Evolutionary conservation across 1,139 yeast genomes (phyloP), one percentile per base, ranked within the genome.

Genomic region (Pichiaceae sp.): DNA sequence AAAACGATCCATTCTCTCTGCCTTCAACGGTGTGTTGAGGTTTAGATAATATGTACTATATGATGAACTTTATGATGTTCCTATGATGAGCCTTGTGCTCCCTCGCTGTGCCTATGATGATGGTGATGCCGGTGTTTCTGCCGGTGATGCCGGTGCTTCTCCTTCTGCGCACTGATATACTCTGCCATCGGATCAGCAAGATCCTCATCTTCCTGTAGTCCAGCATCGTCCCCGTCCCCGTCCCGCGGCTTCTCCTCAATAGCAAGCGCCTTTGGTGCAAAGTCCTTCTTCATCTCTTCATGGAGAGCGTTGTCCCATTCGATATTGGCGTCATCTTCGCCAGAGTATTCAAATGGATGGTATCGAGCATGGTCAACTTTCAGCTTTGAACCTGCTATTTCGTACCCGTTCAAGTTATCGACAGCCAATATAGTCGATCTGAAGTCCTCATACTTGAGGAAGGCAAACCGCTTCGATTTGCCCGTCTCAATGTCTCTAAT

Each of bases 351-450:
- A 32, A 47, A 48, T 2, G 78, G 68, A 42, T 68, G 68, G 54
- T 73, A 86, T 46, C 75, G 68, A 12, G 82, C 74, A 62, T 87
- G 96, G 52, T 87, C 95, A 3, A 87, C 94, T 40, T 73, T 64
- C 9, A 87, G 57, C 1, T 31, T 35, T 15, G 35, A 33, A 17
- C 40, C 42, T 1, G 47, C 42, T 0, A 87, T 53, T 37, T 65
- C 68, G 3, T 75, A 63, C 1, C 96, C 95, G 54, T 84, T 83
- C 45, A 89, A 64, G 53, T 91, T 91, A 59, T 91, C 98, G 3
- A 91, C 79, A 0, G 97, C 96, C 34, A 91, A 62, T 0, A 85
- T 72, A 27, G 95, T 78, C 4, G 95, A 82, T 38, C 84, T 64
- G 57, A 78, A 85, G 49, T 85, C 87, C 47, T 79, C 89, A 52